Evolutionary conservation across 345 rosid species (phyloP).

Genomic region (Passiflora organensis): DNA sequence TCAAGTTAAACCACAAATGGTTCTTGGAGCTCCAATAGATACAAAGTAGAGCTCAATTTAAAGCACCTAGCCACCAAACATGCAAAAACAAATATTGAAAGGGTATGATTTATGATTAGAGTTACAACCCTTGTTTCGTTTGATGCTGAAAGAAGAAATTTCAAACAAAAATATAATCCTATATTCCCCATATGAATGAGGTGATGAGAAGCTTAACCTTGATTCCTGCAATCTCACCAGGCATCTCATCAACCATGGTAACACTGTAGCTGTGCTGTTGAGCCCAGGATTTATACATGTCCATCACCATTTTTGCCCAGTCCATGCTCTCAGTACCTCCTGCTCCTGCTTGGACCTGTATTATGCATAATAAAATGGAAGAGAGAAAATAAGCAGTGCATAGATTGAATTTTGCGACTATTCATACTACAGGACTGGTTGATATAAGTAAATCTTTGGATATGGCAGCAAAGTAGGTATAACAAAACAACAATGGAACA

Average conservation of each 20-base stretch:
- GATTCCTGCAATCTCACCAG: constrained; percentile 91
- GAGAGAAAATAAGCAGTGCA: not conserved
- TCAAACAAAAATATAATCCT: not conserved
- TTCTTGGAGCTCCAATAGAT: no score
- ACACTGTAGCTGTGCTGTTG: constrained; percentile 55
- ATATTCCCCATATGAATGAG: constrained; percentile 1
- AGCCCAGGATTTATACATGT: constrained; percentile 90
- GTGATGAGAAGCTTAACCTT: constrained; percentile 53
- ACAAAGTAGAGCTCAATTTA: no score
- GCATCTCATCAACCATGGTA: constrained; percentile 74
- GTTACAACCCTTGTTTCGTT: not conserved
- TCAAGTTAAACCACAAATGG: no score
- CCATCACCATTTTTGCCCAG: constrained; percentile 96
- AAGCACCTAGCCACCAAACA: not conserved
- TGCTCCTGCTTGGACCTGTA: constrained; percentile 94
- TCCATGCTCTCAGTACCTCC: constrained; percentile 99
- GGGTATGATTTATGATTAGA: no score
- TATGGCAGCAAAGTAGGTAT: constrained; percentile 10
- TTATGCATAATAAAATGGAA: constrained; percentile 9
- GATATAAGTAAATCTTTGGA: constrained; percentile 1
- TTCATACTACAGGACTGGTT: not conserved
- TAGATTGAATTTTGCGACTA: not conserved
- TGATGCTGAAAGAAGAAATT: not conserved
- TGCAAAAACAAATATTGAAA: constrained; percentile 1
- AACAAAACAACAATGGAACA: not conserved